These are phyloP conservation scores for Knoxdaviesia proteae DNA, from an alignment of 2,329 filamentous ascomycete species.

Conservation along the genomic window DNA sequence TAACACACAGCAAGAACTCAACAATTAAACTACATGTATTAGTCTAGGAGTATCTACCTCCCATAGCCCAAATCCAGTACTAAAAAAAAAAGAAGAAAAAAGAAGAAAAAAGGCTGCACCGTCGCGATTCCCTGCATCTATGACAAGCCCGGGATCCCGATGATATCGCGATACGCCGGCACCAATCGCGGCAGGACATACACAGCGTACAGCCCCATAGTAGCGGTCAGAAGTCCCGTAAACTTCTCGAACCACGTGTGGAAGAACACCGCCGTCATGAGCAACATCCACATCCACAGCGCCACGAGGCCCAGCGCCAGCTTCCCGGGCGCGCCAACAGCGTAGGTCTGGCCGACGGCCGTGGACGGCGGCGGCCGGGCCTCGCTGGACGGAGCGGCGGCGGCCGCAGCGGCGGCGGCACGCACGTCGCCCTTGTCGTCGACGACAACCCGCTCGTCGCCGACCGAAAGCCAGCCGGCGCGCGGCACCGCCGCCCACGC, in stretches of 20 bases:
- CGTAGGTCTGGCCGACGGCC: too few species aligned
- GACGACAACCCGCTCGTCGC: constrained; percentile 44
- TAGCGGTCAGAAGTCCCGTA: constrained; percentile 30
- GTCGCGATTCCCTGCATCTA: not conserved
- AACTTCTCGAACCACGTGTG: constrained; percentile 96
- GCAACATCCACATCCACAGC: constrained; percentile 80
- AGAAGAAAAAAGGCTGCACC: too few species aligned
- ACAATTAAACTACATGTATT: too few species aligned
- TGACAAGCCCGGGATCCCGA: constrained; percentile 31
- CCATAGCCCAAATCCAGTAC: too few species aligned
- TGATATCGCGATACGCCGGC: constrained; percentile 20
- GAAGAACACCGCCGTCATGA: constrained; percentile 98
- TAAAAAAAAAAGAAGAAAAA: too few species aligned
- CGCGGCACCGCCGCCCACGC: constrained; percentile 32
- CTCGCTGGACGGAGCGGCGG: constrained; percentile 3
- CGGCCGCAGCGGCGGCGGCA: constrained; percentile 17
- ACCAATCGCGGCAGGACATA: constrained; percentile 31
- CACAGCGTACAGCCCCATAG: constrained; percentile 23
- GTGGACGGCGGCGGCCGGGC: too few species aligned
- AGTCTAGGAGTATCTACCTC: too few species aligned
- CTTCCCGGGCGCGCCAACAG: constrained; percentile 26
- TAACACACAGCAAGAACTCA: too few species aligned
- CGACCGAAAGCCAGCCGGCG: constrained; percentile 11
- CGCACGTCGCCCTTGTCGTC: constrained; percentile 46
- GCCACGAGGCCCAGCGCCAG: constrained; percentile 42